These are phyloP conservation scores for Amborella trichopoda DNA, from an alignment of 164 flowering plant genomes.

Conservation along the genomic window DNA sequence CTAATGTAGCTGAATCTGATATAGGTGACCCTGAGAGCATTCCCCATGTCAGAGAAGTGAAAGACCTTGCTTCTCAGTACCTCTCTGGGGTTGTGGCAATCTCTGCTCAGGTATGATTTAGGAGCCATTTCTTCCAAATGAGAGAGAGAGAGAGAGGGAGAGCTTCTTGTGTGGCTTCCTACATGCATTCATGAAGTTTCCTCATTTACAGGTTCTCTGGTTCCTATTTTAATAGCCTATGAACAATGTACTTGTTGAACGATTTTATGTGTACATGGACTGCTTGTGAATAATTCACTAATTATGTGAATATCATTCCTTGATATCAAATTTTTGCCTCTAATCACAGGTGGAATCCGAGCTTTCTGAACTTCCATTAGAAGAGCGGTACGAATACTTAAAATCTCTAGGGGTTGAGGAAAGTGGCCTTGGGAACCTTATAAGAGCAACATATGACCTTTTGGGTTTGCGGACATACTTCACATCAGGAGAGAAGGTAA, in stretches of 20 bases:
- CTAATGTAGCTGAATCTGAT: conserved; percentile 95
- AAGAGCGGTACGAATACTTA: conserved; percentile 71
- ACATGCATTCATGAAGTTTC: no score
- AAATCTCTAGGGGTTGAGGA: conserved; percentile 77
- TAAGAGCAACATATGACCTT: conserved; percentile 71
- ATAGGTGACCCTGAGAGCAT: conserved; percentile 58
- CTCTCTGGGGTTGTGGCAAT: conserved; percentile 71
- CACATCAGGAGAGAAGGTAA: conserved; percentile 94
- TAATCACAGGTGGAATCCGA: conserved; percentile 81
- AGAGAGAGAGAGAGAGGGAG: no score
- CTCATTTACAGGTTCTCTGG: no score
- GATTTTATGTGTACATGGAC: not conserved
- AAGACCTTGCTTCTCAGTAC: conserved; percentile 51
- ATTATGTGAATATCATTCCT: not conserved
- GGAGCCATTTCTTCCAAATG: no score
- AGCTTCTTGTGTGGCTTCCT: no score
- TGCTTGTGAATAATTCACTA: not conserved
- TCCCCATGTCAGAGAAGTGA: conserved; percentile 63
- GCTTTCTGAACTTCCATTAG: conserved; percentile 81
- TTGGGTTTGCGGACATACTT: conserved; percentile 86
- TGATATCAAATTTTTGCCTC: not conserved
- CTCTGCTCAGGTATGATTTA: conserved; percentile 89
- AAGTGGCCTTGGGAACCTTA: conserved; percentile 96
- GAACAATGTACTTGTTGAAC: no score
- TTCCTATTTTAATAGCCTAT: no score